A percentile compares a stretch with the other conserved stretches of the same genome.
phyloP scores from a whole-genome alignment of 345 rosid genomes.

The Excoecaria agallocha region DNA sequence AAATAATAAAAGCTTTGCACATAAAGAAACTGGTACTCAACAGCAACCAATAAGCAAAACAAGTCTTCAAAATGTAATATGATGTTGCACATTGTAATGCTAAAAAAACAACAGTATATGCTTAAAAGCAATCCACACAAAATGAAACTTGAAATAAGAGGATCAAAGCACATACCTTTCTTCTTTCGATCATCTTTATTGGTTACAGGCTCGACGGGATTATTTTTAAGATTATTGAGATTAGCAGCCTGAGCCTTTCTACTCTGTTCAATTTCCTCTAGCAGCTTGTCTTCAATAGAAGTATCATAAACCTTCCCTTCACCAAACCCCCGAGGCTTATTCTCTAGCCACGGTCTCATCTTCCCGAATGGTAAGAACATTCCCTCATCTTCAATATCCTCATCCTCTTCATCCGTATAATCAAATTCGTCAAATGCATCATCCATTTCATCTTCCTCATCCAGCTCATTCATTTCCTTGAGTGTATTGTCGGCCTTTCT shows the following conservation, averaged over 20 bases:
- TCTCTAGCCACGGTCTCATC: constrained; percentile 72
- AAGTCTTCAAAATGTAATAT: background rate
- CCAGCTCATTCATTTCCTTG: constrained; percentile 25
- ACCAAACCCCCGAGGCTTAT: constrained; percentile 74
- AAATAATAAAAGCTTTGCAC: background rate
- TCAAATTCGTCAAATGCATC: constrained; percentile 38
- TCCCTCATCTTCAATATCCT: constrained; percentile 34
- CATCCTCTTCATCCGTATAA: constrained; percentile 20
- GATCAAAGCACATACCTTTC: constrained; percentile 30
- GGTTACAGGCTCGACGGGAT: constrained; percentile 34
- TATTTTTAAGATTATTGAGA: constrained; percentile 56
- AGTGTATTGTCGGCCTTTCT: constrained; percentile 7
- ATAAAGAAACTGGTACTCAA: background rate
- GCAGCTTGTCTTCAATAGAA: constrained; percentile 67
- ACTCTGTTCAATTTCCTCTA: constrained; percentile 68
- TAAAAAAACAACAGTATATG: background rate
- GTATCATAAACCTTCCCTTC: constrained; percentile 71
- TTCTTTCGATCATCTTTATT: constrained; percentile 28
- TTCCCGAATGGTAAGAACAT: constrained; percentile 46
- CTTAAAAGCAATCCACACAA: too few species aligned
- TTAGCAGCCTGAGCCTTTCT: constrained; percentile 67
- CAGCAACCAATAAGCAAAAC: background rate
- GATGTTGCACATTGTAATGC: background rate
- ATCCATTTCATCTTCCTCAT: constrained; percentile 30
- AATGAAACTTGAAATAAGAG: background rate